Evolutionary conservation across 106 monocot genomes (phyloP).

Genomic region (Dendrobium catenatum): DNA sequence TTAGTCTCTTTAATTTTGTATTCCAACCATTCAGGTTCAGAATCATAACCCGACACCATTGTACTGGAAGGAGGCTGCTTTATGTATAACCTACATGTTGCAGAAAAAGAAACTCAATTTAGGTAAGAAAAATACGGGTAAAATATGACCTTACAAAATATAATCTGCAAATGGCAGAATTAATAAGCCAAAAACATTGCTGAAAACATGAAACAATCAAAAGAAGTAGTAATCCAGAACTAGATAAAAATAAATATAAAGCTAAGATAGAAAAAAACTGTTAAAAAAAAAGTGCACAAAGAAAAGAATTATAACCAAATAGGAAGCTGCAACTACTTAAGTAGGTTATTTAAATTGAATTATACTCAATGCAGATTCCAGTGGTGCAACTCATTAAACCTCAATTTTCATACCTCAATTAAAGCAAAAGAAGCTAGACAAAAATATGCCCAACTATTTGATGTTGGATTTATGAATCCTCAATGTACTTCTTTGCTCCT

Average conservation of each 20-base stretch:
- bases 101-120: slow-evolving; percentile 1
- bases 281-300: not conserved
- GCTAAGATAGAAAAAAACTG: not conserved
- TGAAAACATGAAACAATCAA: slow-evolving; percentile 5
- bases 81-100: slow-evolving; percentile 63
- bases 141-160: not conserved
- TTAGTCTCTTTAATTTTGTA: slow-evolving; percentile 99
- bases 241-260: not conserved
- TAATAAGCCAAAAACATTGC: not conserved
- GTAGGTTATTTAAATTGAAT: not conserved
- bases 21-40: slow-evolving; percentile 79
- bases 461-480: no score
- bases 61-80: slow-evolving; percentile 69
- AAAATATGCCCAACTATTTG: no score
- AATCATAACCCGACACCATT: slow-evolving; percentile 40
- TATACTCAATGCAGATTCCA: no score
- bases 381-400: no score
- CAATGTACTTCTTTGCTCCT: no score
- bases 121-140: not conserved
- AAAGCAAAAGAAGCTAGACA: no score
- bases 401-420: no score
- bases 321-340: not conserved
- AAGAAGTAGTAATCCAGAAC: not conserved
- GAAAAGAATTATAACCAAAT: not conserved
- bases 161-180: not conserved